These are phyloP conservation scores for Hanseniaspora pseudoguilliermondii DNA, from an alignment of 805 yeast species.

Conservation along the genomic window DNA sequence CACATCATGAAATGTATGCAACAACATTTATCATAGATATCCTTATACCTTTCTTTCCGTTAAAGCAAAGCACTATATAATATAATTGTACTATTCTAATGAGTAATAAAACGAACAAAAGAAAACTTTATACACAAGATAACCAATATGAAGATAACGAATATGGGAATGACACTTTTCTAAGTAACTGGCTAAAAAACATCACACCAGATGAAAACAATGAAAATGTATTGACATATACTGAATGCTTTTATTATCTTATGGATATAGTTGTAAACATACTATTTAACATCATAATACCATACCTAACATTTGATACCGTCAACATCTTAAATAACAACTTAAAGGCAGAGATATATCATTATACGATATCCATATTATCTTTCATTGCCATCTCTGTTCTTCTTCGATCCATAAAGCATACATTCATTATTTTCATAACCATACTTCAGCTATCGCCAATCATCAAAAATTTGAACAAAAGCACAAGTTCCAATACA, in stretches of 20 bases:
- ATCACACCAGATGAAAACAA: not conserved
- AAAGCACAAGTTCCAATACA: constrained; percentile 83
- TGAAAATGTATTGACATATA: not conserved
- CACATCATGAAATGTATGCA: too few species aligned
- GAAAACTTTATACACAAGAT: constrained; percentile 1
- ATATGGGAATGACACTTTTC: not conserved
- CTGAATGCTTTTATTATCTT: not conserved
- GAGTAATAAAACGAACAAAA: not conserved
- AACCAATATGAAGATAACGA: not conserved
- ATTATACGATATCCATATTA: constrained; percentile 20
- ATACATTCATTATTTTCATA: constrained; percentile 55
- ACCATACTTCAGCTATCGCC: constrained; percentile 74
- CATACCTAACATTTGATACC: constrained; percentile 3
- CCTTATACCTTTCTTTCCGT: too few species aligned
- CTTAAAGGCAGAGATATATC: not conserved
- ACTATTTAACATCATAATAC: constrained; percentile 1
- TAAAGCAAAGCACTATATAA: too few species aligned
- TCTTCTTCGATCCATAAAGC: constrained; percentile 34
- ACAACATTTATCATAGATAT: too few species aligned
- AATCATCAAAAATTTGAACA: constrained; percentile 73
- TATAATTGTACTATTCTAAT: too few species aligned
- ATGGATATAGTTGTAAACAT: not conserved
- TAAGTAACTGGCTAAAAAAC: not conserved
- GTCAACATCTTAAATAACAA: not conserved
- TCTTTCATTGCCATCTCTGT: constrained; percentile 6